Evolutionary conservation across 805 yeast genomes (phyloP).

Genomic region (Saccharomycopsis capsularis): DNA sequence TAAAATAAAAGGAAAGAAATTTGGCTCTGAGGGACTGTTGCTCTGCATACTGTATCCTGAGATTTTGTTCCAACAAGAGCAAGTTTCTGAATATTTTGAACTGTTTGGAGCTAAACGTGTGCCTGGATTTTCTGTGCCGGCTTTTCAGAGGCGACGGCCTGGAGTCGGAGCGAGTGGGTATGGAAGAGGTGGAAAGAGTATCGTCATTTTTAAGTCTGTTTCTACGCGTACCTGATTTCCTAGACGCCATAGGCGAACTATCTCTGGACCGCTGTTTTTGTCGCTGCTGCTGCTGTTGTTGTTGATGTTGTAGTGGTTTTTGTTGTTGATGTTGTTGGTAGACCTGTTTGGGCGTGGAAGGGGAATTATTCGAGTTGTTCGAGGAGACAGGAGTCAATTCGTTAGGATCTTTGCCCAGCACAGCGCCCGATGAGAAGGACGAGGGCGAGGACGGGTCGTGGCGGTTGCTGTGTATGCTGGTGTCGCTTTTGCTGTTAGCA

Average conservation of each 20-base stretch:
- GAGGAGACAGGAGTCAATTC: constrained; percentile 13
- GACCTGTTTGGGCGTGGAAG: background rate
- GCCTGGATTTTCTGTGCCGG: background rate
- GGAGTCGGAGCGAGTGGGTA: background rate
- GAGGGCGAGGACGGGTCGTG: constrained; percentile 9
- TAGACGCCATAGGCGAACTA: background rate
- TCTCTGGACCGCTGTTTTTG: background rate
- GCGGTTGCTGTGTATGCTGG: no score
- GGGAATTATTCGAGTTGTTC: constrained; percentile 1
- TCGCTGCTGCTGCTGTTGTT: background rate
- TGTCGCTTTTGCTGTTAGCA: no score
- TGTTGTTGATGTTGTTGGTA: no score
- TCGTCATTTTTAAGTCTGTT: background rate
- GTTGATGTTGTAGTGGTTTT: background rate
- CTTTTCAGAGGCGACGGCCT: background rate
- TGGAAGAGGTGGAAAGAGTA: background rate
- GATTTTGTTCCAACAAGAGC: constrained; percentile 75
- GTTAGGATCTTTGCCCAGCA: background rate
- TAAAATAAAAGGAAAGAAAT: constrained; percentile 34
- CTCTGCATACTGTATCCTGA: constrained; percentile 72
- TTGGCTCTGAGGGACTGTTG: constrained; percentile 55
- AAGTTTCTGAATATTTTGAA: constrained; percentile 69
- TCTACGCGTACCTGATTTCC: background rate
- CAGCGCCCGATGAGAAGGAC: background rate
- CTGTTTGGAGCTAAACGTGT: constrained; percentile 13